Conservation (phyloP, 768 basidiomycete genomes). For the Fistulinella prunicolor region DNA sequence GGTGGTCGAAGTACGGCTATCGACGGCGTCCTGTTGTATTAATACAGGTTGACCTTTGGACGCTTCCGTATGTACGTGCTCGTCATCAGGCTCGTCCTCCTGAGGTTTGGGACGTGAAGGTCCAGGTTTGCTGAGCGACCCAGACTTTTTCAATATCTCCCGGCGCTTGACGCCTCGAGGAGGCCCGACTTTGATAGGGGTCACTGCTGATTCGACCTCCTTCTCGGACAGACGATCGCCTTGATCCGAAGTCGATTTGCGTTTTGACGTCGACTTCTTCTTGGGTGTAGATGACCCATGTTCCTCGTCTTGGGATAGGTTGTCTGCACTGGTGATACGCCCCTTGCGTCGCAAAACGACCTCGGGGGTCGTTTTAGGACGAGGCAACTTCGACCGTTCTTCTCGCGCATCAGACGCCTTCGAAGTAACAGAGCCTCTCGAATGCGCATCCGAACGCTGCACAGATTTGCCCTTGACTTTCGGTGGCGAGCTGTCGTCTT, state of each 20-base stretch:
- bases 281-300: slow-evolving; percentile 1
- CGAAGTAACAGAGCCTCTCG: neutral
- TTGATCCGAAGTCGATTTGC: neutral
- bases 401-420: neutral
- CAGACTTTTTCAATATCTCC: neutral
- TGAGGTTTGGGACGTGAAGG: neutral
- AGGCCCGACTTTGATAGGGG: slow-evolving; percentile 23
- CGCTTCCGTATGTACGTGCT: neutral
- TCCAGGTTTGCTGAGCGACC: neutral
- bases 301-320: slow-evolving; percentile 3
- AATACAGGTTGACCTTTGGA: neutral
- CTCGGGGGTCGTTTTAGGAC: neutral
- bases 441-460: too few species aligned
- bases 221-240: slow-evolving; percentile 1
- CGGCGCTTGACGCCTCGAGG: slow-evolving; percentile 22
- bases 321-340: neutral
- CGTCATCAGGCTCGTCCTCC: neutral
- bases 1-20: neutral
- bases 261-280: neutral
- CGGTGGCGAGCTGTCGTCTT: slow-evolving; percentile 1
- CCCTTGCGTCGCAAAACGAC: neutral
- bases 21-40: neutral
- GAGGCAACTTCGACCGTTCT: neutral
- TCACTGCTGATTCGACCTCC: neutral
- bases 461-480: slow-evolving; percentile 8